phyloP scores from a whole-genome alignment of 306 rosid genomes.

The Citrullus colocynthis region DNA sequence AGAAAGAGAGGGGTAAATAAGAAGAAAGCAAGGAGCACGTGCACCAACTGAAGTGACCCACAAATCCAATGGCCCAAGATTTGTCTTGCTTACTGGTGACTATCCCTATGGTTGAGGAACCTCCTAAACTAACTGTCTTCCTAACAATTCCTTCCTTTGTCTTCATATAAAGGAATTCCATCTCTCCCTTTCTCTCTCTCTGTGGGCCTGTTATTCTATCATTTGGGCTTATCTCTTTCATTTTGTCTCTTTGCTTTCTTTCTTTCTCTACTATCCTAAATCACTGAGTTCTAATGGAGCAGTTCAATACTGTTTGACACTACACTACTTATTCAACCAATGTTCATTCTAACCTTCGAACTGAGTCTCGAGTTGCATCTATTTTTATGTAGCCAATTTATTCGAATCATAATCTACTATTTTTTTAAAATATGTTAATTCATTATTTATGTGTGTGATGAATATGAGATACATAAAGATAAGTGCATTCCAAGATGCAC shows the following conservation, averaged over 20 bases:
- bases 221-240: background rate
- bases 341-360: background rate
- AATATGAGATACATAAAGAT: no score
- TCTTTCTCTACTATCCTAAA: background rate
- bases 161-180: conserved; percentile 27
- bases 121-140: conserved; percentile 37
- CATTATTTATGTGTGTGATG: no score
- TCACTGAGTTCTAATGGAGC: background rate
- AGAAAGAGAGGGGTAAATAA: conserved; percentile 8
- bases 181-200: background rate
- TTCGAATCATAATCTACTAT: no score
- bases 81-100: conserved; percentile 21
- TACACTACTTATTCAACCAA: background rate
- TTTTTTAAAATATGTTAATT: no score
- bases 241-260: background rate
- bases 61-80: conserved; percentile 40
- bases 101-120: conserved; percentile 12
- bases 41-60: conserved; percentile 45
- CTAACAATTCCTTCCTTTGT: conserved; percentile 82
- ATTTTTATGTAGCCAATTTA: no score
- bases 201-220: background rate
- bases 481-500: no score
- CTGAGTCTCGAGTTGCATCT: no score
- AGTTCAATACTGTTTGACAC: background rate
- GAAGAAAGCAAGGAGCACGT: conserved; percentile 49